phyloP scores from a whole-genome alignment of 345 rosid species.

The Aquilaria malaccensis region DNA sequence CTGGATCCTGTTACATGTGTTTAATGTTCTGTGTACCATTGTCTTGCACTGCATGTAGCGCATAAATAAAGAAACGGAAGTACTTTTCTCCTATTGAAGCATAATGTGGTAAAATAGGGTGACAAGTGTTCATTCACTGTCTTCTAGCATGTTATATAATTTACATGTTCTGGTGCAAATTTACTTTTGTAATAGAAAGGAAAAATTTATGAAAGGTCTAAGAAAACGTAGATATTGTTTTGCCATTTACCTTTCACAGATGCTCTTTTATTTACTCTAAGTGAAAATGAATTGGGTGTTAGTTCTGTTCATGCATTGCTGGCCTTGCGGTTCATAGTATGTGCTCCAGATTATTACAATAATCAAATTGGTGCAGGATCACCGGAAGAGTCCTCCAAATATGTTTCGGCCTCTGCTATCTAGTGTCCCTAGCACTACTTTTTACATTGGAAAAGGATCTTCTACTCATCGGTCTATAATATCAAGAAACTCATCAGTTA shows the following conservation, averaged over 20 bases:
- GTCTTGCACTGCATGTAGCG: too few relatives aligned
- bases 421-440: slow-evolving; percentile 88
- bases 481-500: slow-evolving; percentile 62
- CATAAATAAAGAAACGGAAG: background rate
- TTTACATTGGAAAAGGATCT: slow-evolving; percentile 60
- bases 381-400: slow-evolving; percentile 81
- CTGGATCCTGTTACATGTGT: too few relatives aligned
- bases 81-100: background rate
- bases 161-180: too few relatives aligned
- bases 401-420: slow-evolving; percentile 99
- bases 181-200: background rate
- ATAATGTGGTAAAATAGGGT: background rate
- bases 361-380: slow-evolving; percentile 52
- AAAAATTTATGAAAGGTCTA: too few relatives aligned
- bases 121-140: too few relatives aligned
- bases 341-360: slow-evolving; percentile 13
- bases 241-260: too few relatives aligned
- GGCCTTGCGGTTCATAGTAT: slow-evolving; percentile 3
- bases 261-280: background rate
- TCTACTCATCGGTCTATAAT: slow-evolving; percentile 51
- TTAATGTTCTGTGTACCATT: too few relatives aligned
- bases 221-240: too few relatives aligned
- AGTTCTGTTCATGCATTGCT: slow-evolving; percentile 9
- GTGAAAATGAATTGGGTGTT: background rate
- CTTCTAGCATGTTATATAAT: too few relatives aligned